Evolutionary conservation across 75 land plant species (phyloP).

Genomic region (Picea glauca): DNA sequence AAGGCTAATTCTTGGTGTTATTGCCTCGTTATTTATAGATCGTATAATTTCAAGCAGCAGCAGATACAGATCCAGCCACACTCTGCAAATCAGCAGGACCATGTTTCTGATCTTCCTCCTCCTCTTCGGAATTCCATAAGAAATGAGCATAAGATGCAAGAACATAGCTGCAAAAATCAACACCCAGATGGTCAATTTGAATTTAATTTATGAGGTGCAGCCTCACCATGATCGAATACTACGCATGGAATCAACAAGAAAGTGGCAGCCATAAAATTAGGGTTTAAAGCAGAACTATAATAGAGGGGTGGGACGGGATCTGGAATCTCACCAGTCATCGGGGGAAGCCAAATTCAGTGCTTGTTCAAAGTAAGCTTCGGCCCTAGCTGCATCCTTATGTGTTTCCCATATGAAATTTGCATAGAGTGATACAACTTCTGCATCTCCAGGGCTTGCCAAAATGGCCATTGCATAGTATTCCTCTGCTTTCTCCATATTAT

Average conservation of each 20-base stretch:
- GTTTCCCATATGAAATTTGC: constrained; percentile 43
- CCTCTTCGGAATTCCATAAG: constrained; percentile 57
- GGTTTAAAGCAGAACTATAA: no score
- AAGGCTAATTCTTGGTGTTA: no score
- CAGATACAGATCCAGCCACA: not conserved
- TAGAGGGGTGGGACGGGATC: not conserved
- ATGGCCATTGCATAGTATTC: constrained; percentile 47
- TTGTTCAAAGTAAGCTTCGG: constrained; percentile 43
- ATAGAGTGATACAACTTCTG: constrained; percentile 32
- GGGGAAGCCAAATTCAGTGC: constrained; percentile 56
- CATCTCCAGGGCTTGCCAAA: constrained; percentile 41
- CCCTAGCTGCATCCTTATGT: constrained; percentile 31
- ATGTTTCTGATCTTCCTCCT: constrained; percentile 29
- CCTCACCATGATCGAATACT: no score
- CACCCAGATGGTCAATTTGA: not conserved
- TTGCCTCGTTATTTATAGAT: no score
- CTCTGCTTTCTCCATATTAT: constrained; percentile 27
- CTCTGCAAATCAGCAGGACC: not conserved
- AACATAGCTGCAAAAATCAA: constrained; percentile 43
- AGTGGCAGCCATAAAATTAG: not conserved
- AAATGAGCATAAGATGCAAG: constrained; percentile 64
- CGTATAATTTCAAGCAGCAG: not conserved
- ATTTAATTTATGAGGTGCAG: not conserved
- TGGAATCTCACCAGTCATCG: constrained; percentile 24
- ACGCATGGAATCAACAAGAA: not conserved